These are phyloP conservation scores for Backusella psychrophila DNA, from an alignment of 192 early-diverging fungal genomes.

Conservation along the genomic window DNA sequence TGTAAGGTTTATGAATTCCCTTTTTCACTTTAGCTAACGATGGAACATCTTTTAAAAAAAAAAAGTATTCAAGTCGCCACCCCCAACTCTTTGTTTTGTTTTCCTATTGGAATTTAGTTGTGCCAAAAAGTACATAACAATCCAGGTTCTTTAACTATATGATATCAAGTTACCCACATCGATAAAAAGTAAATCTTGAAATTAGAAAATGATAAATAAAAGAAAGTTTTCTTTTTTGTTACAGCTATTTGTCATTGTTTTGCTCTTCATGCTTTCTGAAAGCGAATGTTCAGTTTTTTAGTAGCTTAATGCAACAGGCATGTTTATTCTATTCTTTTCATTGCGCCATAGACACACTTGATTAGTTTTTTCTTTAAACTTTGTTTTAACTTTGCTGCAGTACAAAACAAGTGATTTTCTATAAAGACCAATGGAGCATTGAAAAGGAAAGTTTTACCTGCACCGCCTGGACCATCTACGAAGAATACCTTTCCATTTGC, in stretches of 20 bases:
- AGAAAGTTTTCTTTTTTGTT: not conserved
- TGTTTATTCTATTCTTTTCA: not conserved
- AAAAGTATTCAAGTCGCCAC: no score
- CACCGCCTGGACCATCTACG: no score
- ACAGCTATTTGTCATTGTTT: constrained; percentile 1
- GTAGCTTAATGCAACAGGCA: not conserved
- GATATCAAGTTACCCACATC: not conserved
- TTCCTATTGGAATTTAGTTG: no score
- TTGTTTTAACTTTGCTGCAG: not conserved
- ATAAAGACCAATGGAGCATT: not conserved
- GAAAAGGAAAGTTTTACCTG: no score
- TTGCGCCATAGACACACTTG: not conserved
- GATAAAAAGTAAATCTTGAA: not conserved
- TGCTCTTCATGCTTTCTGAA: not conserved
- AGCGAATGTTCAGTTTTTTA: not conserved
- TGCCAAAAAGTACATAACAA: no score
- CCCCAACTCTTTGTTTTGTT: no score
- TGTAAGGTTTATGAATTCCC: not conserved
- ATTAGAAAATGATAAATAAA: not conserved
- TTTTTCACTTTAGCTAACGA: not conserved
- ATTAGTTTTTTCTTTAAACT: not conserved
- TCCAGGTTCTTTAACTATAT: no score
- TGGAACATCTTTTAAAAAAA: not conserved
- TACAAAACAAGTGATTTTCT: not conserved
- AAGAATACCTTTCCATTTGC: no score